A percentile compares a stretch with the other conserved stretches of the same genome.
Conservation (phyloP, 2,329 filamentous ascomycete species). For the Alternaria gansuensis region DNA sequence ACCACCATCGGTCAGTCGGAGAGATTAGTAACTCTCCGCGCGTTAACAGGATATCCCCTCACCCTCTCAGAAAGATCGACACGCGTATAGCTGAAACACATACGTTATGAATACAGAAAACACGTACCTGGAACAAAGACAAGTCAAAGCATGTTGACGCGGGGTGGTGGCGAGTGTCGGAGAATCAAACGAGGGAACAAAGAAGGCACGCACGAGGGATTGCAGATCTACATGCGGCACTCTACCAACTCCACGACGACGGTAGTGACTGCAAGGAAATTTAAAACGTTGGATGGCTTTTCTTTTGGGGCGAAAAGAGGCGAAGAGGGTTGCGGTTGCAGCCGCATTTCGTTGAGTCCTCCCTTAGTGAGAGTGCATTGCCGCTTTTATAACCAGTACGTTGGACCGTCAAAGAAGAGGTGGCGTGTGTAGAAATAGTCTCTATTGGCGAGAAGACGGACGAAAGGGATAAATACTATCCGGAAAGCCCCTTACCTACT, state of each 20-base stretch:
- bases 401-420: neutral
- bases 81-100: constrained; percentile 22
- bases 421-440: constrained; percentile 7
- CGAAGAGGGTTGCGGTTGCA: constrained; percentile 8
- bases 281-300: constrained; percentile 22
- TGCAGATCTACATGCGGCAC: constrained; percentile 30
- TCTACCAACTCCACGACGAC: constrained; percentile 11
- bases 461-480: constrained; percentile 10
- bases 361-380: constrained; percentile 25
- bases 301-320: constrained; percentile 11
- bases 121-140: constrained; percentile 24
- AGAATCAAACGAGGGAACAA: constrained; percentile 36
- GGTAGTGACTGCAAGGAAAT: constrained; percentile 15
- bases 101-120: constrained; percentile 10
- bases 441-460: constrained; percentile 15
- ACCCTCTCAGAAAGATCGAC: neutral
- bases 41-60: constrained; percentile 11
- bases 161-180: constrained; percentile 20
- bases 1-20: neutral
- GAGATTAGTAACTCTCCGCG: neutral
- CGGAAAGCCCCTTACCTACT: constrained; percentile 18
- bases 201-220: constrained; percentile 38
- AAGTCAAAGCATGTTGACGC: constrained; percentile 14
- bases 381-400: constrained; percentile 11
- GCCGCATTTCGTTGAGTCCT: constrained; percentile 30